A percentile compares a stretch with the other conserved stretches of the same genome.
Conservation (phyloP, 306 rosid species). For the Dryas alaskensis region DNA sequence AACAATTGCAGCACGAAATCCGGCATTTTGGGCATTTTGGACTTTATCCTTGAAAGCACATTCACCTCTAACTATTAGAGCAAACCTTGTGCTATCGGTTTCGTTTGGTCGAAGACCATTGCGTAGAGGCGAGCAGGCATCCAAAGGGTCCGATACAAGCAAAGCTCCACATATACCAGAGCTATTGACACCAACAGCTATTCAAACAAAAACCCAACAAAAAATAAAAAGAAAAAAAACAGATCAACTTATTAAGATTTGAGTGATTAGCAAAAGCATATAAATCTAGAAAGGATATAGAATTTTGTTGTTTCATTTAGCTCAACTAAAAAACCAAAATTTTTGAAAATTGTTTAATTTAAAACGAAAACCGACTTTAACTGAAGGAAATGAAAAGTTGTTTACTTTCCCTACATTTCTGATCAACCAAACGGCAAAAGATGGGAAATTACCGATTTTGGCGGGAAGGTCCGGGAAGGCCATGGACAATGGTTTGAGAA, state of each 20-base stretch:
- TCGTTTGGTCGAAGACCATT: slow-evolving; percentile 2
- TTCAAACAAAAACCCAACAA: not conserved
- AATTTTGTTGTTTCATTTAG: not conserved
- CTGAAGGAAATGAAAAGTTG: not conserved
- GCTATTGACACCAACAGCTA: slow-evolving; percentile 22
- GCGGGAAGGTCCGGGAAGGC: slow-evolving; percentile 41
- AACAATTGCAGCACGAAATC: slow-evolving; percentile 36
- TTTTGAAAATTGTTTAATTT: not conserved
- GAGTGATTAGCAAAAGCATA: not conserved
- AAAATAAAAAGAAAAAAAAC: not conserved
- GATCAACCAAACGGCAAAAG: slow-evolving; percentile 22
- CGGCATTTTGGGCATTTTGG: slow-evolving; percentile 31
- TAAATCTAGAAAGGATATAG: not conserved
- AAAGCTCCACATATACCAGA: slow-evolving; percentile 37
- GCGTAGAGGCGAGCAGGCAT: slow-evolving; percentile 32
- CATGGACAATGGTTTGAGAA: slow-evolving; percentile 18
- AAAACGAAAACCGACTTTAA: not conserved
- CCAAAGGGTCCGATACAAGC: slow-evolving; percentile 24
- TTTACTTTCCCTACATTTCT: slow-evolving; percentile 5
- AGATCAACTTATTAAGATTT: not conserved
- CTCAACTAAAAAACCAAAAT: not conserved
- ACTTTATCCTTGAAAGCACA: slow-evolving; percentile 35
- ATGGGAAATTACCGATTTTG: slow-evolving; percentile 32
- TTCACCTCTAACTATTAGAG: slow-evolving; percentile 32
- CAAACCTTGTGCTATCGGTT: slow-evolving; percentile 19